phyloP scores from a whole-genome alignment of 2,329 filamentous ascomycete species.

The Apiospora phragmitis region DNA sequence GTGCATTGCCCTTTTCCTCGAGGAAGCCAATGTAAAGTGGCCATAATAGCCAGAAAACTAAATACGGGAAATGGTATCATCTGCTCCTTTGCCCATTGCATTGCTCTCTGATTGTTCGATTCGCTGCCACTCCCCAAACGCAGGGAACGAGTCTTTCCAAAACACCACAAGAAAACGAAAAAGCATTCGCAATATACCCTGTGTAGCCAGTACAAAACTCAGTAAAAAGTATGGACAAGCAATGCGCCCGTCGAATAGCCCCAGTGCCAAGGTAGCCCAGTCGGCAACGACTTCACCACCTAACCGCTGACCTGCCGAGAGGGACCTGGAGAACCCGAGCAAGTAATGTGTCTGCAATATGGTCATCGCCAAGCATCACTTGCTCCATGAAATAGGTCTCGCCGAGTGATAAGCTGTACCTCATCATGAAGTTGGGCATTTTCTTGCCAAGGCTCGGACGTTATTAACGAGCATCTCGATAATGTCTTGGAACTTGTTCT shows the following conservation, averaged over 20 bases:
- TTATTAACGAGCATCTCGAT: conserved; percentile 78
- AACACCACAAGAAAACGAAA: neutral
- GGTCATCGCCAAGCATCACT: neutral
- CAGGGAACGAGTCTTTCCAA: neutral
- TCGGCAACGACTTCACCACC: neutral
- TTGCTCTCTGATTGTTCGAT: neutral
- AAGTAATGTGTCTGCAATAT: neutral
- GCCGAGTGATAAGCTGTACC: neutral
- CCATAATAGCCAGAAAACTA: conserved; percentile 4
- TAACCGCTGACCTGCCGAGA: neutral
- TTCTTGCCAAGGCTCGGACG: conserved; percentile 56
- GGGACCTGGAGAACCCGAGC: neutral
- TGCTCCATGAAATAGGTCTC: neutral
- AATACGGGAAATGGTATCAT: conserved; percentile 8
- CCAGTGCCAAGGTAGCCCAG: neutral
- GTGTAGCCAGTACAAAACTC: neutral
- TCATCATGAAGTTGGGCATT: conserved; percentile 16
- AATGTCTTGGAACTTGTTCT: conserved; percentile 64
- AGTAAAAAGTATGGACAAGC: neutral
- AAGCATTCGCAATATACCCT: neutral
- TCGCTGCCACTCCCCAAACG: neutral
- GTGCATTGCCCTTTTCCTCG: neutral
- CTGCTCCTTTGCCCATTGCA: conserved; percentile 4
- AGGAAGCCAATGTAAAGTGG: neutral
- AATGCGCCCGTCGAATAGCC: neutral